Percentiles rank a stretch among this genome's conserved stretches.
phyloP scores from a whole-genome alignment of 2,329 filamentous ascomycete genomes.

The Chaetomiaceae sp. region DNA sequence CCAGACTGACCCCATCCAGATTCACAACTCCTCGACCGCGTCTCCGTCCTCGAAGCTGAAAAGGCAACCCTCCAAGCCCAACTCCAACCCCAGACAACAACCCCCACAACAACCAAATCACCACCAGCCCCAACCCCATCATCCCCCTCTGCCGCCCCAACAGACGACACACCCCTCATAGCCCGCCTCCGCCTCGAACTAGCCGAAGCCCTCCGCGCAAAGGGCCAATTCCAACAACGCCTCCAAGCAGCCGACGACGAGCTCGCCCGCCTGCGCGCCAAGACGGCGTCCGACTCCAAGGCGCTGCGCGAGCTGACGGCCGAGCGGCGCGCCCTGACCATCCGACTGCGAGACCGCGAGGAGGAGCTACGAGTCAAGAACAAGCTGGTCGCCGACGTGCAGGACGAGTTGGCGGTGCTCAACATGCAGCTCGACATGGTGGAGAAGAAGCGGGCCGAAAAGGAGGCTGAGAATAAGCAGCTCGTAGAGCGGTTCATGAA shows the following conservation, averaged over 20 bases:
- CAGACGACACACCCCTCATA: constrained; percentile 32
- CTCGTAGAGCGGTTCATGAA: constrained; percentile 90
- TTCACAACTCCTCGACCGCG: constrained; percentile 62
- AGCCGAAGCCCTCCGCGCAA: constrained; percentile 70
- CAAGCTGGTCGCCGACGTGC: constrained; percentile 79
- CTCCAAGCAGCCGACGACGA: constrained; percentile 61
- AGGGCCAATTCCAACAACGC: constrained; percentile 61
- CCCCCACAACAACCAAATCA: constrained; percentile 26
- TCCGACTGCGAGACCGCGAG: constrained; percentile 72
- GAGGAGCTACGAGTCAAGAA: constrained; percentile 82
- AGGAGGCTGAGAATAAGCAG: constrained; percentile 81
- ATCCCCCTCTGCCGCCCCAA: background rate
- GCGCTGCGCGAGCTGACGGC: constrained; percentile 58
- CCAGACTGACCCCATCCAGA: constrained; percentile 39
- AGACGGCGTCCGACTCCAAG: constrained; percentile 55
- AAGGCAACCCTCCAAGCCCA: constrained; percentile 37
- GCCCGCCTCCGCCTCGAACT: constrained; percentile 64
- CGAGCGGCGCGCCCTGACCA: constrained; percentile 58
- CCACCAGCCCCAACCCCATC: constrained; percentile 18
- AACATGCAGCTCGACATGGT: constrained; percentile 85
- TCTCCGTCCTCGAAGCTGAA: constrained; percentile 59
- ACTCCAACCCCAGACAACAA: constrained; percentile 25
- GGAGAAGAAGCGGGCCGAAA: constrained; percentile 67
- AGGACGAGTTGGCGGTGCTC: constrained; percentile 86
- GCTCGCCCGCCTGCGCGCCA: constrained; percentile 53